These are phyloP conservation scores for Epichloe gansuensis DNA, from an alignment of 2,329 filamentous ascomycete genomes.

Conservation along the genomic window DNA sequence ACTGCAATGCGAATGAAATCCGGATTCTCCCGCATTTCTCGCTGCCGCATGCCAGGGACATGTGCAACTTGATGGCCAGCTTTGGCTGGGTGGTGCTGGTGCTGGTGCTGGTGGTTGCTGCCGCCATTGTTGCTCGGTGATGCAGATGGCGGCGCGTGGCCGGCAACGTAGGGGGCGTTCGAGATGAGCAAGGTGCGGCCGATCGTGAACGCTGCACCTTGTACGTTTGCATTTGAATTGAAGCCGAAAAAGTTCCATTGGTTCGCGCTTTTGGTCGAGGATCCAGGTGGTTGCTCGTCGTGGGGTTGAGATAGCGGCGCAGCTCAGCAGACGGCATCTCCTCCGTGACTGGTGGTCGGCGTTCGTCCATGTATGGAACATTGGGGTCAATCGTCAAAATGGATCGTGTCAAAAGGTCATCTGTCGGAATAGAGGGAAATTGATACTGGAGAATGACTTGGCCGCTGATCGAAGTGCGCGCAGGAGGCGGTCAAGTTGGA, in stretches of 20 bases:
- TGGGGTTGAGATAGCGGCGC: slow-evolving; percentile 56
- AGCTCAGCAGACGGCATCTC: slow-evolving; percentile 55
- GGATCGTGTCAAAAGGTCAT: slow-evolving; percentile 55
- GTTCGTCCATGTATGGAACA: slow-evolving; percentile 56
- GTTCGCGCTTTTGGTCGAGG: slow-evolving; percentile 15
- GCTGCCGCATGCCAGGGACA: slow-evolving; percentile 41
- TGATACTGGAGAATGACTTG: slow-evolving; percentile 49
- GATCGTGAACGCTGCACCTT: slow-evolving; percentile 41
- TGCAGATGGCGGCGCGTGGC: neutral
- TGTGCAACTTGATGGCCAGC: slow-evolving; percentile 20
- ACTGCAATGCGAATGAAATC: slow-evolving; percentile 61
- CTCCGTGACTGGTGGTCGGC: slow-evolving; percentile 47
- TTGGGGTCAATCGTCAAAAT: slow-evolving; percentile 55
- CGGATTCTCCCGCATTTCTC: slow-evolving; percentile 57
- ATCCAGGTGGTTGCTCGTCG: slow-evolving; percentile 28
- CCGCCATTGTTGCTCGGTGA: slow-evolving; percentile 9
- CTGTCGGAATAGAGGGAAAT: slow-evolving; percentile 51
- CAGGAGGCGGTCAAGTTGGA: slow-evolving; percentile 58
- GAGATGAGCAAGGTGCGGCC: slow-evolving; percentile 17
- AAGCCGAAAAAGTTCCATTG: slow-evolving; percentile 40
- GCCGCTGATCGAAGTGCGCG: slow-evolving; percentile 52
- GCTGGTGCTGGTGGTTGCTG: neutral
- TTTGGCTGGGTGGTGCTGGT: slow-evolving; percentile 14
- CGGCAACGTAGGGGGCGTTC: slow-evolving; percentile 10
- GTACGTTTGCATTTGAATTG: slow-evolving; percentile 63